Evolutionary conservation across 2,329 filamentous ascomycete species (phyloP), one percentile per base, ranked within the genome.

Genomic region (Fusarium sp.): DNA sequence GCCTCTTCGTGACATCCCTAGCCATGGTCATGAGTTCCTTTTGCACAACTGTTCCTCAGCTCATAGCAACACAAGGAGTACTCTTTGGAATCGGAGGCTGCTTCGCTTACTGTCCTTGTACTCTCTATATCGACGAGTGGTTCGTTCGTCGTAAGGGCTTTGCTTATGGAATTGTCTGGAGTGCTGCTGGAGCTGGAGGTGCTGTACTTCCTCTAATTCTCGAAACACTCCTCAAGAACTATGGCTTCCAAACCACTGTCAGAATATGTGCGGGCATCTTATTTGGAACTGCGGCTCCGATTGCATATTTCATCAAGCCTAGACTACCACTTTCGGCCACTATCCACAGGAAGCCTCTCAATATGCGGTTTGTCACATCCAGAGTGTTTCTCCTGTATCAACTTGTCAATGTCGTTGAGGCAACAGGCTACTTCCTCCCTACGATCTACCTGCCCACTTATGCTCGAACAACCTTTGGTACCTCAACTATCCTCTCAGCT

Each of bases 351-450:
- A 79, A 75, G 42, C 76, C 81, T 37, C 79, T 83, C 62, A 80
- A 83, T 63, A 77, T 85, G 43, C 73, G 78, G 6, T 91, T 91
- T 76, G 81, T 90, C 28, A 77, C 81, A 52, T 83, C 87, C 66
- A 82, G 81, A 12, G 84, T 84, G 3, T 89, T 91, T 75, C 83
- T 86, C 67, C 82, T 90, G 54, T 88, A 90, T 79, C 85, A 87
- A 71, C 72, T 86, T 44, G 87, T 85, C 52, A 91, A 88, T 61
- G 81, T 89, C 5, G 79, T 89, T 40, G 87, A 91, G 78, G 86
- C 86, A 58, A 82, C 84, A 23, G 89, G 89, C 18, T 91, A 89
- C 78, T 89, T 89, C 64, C 83, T 91, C 19, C 89, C 89, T 9
- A 85, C 87, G 11, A 88, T 89, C 21, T 90, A 89, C 77, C 82